phyloP scores from a whole-genome alignment of 2,329 filamentous ascomycete species.

The Penicillium sp. region DNA sequence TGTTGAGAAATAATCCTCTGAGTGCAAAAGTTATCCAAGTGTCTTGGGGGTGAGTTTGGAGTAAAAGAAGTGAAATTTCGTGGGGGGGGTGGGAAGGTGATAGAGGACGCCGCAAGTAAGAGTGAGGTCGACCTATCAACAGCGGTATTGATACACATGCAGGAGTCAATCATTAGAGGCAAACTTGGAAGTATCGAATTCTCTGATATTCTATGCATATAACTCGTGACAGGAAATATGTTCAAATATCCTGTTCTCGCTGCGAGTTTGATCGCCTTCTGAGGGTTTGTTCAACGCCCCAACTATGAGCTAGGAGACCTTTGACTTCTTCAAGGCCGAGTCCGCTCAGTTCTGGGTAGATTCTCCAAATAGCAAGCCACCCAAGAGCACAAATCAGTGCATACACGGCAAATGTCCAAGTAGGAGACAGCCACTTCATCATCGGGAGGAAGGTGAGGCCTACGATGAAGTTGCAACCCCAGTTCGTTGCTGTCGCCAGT shows the following conservation, averaged over 20 bases:
- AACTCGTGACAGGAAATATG: no score
- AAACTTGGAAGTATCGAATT: no score
- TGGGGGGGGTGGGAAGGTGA: no score
- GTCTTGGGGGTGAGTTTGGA: no score
- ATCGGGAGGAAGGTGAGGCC: slow-evolving; percentile 83
- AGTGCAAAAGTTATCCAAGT: no score
- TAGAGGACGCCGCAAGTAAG: no score
- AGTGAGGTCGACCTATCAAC: no score
- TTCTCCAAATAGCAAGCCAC: slow-evolving; percentile 62
- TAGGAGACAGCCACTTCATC: slow-evolving; percentile 68
- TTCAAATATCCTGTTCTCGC: background rate
- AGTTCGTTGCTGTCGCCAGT: slow-evolving; percentile 69
- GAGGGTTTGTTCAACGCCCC: slow-evolving; percentile 57
- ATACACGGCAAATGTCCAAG: slow-evolving; percentile 77
- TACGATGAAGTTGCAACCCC: slow-evolving; percentile 79
- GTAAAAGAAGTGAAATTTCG: no score
- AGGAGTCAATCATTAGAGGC: no score
- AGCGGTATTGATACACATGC: no score
- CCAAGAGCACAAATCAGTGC: slow-evolving; percentile 61
- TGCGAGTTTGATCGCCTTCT: slow-evolving; percentile 4
- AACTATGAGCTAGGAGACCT: slow-evolving; percentile 62
- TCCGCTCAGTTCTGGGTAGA: slow-evolving; percentile 84
- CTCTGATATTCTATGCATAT: no score
- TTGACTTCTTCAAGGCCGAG: slow-evolving; percentile 75
- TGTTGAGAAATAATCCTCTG: no score